phyloP scores from a whole-genome alignment of 306 rosid species.

The Hippophae gyantsensis region DNA sequence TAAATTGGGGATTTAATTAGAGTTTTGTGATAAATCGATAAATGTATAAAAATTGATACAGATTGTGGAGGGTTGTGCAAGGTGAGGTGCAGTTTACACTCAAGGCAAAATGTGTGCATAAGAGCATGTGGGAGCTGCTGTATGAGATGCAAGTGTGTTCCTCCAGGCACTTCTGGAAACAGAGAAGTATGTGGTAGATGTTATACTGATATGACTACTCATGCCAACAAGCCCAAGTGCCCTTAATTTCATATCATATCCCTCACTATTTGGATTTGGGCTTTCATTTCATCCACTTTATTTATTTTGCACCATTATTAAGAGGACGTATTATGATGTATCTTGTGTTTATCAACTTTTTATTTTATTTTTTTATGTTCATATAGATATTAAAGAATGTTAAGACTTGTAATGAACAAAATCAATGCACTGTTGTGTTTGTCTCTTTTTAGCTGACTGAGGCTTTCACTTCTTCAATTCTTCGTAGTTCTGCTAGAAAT shows the following conservation, averaged over 20 bases:
- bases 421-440: no score
- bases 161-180: slow-evolving; percentile 39
- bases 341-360: no score
- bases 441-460: no score
- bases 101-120: slow-evolving; percentile 32
- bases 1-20: no score
- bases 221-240: slow-evolving; percentile 28
- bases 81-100: slow-evolving; percentile 25
- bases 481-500: no score
- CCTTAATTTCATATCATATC: slow-evolving; percentile 32
- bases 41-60: not conserved
- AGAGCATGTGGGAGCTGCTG: slow-evolving; percentile 38
- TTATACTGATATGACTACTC: slow-evolving; percentile 40
- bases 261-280: slow-evolving; percentile 1
- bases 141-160: slow-evolving; percentile 36
- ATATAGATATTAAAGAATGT: no score
- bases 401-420: no score
- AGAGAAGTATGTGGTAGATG: slow-evolving; percentile 32
- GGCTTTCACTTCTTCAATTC: no score
- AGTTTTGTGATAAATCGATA: not conserved
- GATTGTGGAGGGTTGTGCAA: slow-evolving; percentile 23
- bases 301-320: no score
- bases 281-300: not conserved
- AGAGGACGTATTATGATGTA: no score
- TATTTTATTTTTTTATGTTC: no score